Percentiles rank a stretch among this genome's conserved stretches.
phyloP scores from a whole-genome alignment of 192 early-diverging fungal genomes.

The Coemansia sp. region DNA sequence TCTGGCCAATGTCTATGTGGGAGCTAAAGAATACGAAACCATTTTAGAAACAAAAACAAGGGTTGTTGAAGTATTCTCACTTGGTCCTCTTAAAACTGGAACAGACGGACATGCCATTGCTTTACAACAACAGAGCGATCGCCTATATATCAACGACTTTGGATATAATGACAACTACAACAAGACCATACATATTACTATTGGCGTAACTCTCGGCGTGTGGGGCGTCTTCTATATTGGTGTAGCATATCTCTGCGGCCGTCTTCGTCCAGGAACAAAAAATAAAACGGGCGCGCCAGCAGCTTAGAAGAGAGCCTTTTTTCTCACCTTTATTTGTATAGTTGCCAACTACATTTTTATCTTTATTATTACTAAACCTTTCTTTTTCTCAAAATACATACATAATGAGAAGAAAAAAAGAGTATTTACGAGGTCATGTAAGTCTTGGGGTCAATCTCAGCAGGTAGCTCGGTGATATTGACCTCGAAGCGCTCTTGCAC shows the following conservation, averaged over 20 bases:
- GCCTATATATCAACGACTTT: constrained; percentile 1
- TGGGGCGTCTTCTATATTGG: neutral
- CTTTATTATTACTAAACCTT: neutral
- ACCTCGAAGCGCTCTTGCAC: constrained; percentile 97
- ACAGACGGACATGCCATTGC: neutral
- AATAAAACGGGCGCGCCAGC: no score
- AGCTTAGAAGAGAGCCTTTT: no score
- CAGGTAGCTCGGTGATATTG: constrained; percentile 85
- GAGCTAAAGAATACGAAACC: neutral
- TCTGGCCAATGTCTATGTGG: neutral
- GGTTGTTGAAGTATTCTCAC: neutral
- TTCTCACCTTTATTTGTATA: no score
- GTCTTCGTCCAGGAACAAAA: no score
- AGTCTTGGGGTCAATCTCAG: constrained; percentile 78
- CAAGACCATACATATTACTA: neutral
- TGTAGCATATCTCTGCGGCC: no score
- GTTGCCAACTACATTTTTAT: neutral
- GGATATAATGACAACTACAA: neutral
- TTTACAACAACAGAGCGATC: neutral
- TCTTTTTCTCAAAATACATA: neutral
- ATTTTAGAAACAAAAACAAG: no score
- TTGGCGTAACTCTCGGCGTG: neutral
- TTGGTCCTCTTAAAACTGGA: neutral
- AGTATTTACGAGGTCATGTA: constrained; percentile 63
- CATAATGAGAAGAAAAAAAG: neutral